Conservation (phyloP, 768 basidiomycete genomes). For the Leccinum incarnatum region DNA sequence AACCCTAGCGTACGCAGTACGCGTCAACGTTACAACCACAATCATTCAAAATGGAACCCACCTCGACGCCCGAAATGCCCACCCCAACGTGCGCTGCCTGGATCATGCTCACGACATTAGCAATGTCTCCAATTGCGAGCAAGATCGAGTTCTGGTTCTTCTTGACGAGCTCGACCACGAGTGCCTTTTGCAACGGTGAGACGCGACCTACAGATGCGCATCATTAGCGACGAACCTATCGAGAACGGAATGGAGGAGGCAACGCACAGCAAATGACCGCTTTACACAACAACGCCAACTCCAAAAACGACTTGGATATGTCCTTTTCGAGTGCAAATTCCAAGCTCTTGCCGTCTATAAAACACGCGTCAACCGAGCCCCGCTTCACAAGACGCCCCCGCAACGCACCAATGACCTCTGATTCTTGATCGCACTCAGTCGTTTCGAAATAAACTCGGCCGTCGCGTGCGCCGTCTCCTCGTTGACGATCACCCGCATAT, state of each 20-base stretch:
- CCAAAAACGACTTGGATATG: slow-evolving; percentile 83
- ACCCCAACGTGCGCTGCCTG: slow-evolving; percentile 98
- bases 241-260: neutral
- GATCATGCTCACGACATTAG: slow-evolving; percentile 99
- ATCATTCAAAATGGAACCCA: slow-evolving; percentile 29
- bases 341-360: slow-evolving; percentile 89
- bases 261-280: slow-evolving; percentile 90
- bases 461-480: slow-evolving; percentile 83
- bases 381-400: neutral
- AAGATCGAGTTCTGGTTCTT: slow-evolving; percentile 91
- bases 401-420: slow-evolving; percentile 87
- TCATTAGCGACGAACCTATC: neutral
- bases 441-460: slow-evolving; percentile 81
- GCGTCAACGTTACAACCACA: neutral
- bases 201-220: slow-evolving; percentile 63
- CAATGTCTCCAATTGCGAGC: slow-evolving; percentile 97
- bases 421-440: slow-evolving; percentile 89
- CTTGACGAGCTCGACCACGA: slow-evolving; percentile 97
- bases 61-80: slow-evolving; percentile 97
- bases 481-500: slow-evolving; percentile 85
- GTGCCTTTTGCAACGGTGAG: slow-evolving; percentile 94
- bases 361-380: neutral
- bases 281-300: slow-evolving; percentile 96
- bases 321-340: slow-evolving; percentile 93
- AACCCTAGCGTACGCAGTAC: slow-evolving; percentile 50